Evolutionary conservation across 1,284 basidiomycete genomes (phyloP).

Genomic region (Afroboletus lepidellus): DNA sequence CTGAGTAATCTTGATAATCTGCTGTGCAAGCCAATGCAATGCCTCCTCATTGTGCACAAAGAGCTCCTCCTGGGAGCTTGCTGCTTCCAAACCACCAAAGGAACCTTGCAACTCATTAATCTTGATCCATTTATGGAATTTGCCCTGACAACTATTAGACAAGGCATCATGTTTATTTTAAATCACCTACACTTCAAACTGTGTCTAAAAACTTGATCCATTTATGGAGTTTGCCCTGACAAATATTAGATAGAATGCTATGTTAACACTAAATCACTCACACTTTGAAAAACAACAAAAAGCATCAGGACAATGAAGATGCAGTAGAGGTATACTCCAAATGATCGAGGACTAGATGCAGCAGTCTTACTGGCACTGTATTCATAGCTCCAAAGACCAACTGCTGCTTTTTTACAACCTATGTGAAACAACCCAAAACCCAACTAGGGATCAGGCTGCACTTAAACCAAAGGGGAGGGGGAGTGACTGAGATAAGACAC

Average conservation of each 20-base stretch:
- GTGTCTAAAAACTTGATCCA: too few species aligned
- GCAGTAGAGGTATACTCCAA: neutral
- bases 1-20: neutral
- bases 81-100: too few species aligned
- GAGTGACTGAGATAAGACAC: too few species aligned
- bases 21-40: neutral
- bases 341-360: neutral
- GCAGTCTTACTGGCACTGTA: neutral
- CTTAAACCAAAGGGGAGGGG: too few species aligned
- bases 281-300: neutral
- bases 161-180: too few species aligned
- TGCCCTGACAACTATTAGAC: neutral
- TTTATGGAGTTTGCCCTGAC: neutral
- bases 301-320: neutral
- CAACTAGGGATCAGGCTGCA: too few species aligned
- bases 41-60: neutral
- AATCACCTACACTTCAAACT: too few species aligned
- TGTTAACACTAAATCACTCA: neutral
- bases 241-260: neutral
- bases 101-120: too few species aligned
- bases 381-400: neutral
- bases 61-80: neutral
- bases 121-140: too few species aligned
- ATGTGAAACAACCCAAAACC: too few species aligned
- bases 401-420: neutral